Evolutionary conservation across 371 early-diverging fungal genomes (phyloP).

Genomic region (Fennellomyces sp.): DNA sequence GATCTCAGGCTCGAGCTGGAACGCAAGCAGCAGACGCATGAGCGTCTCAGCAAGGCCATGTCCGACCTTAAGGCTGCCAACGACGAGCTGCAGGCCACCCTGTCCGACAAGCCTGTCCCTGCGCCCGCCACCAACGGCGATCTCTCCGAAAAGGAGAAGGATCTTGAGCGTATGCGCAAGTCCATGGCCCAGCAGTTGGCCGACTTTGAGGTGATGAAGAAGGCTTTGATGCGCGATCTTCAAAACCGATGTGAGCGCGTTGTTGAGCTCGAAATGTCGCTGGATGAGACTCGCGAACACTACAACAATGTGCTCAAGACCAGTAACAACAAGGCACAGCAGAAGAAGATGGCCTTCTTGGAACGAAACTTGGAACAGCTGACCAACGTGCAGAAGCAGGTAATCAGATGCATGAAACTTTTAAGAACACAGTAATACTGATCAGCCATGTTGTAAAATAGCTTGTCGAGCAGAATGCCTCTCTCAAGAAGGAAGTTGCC

Average conservation of each 20-base stretch:
- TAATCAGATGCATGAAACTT: constrained; percentile 11
- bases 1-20: constrained; percentile 67
- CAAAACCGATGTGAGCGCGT: constrained; percentile 94
- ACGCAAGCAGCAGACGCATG: constrained; percentile 75
- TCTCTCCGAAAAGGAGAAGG: constrained; percentile 71
- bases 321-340: constrained; percentile 83
- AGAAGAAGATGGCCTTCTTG: constrained; percentile 93
- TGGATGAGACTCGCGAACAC: constrained; percentile 92
- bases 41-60: constrained; percentile 60
- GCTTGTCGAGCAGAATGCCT: constrained; percentile 93
- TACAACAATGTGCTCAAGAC: constrained; percentile 82
- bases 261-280: constrained; percentile 92
- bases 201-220: constrained; percentile 96
- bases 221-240: constrained; percentile 93
- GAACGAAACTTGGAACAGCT: constrained; percentile 96
- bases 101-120: neutral
- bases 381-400: constrained; percentile 90
- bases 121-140: constrained; percentile 4
- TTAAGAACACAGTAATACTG: neutral
- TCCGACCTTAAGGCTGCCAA: constrained; percentile 64
- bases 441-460: constrained; percentile 20
- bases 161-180: constrained; percentile 86
- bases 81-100: constrained; percentile 61
- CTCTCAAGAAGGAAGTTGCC: constrained; percentile 90
- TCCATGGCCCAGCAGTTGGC: constrained; percentile 88